These are phyloP conservation scores for Albifimbria verrucaria DNA, from an alignment of 2,329 filamentous ascomycete species.

Conservation along the genomic window DNA sequence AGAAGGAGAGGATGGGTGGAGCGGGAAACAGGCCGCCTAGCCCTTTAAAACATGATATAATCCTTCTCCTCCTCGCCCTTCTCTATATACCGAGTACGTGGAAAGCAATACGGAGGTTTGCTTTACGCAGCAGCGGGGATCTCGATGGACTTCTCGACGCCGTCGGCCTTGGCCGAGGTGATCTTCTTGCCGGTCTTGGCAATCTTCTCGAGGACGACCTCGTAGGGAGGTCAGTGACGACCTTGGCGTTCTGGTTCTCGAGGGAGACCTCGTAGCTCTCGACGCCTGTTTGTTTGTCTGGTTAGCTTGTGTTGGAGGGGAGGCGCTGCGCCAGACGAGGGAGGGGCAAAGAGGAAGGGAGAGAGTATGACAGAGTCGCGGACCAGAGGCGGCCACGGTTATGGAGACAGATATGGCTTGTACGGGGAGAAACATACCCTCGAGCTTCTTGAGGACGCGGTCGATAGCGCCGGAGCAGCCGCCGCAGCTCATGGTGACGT, in stretches of 20 bases:
- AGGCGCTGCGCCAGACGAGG: not conserved
- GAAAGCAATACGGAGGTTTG: too few species aligned
- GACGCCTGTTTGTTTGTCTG: conserved; percentile 58
- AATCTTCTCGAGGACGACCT: conserved; percentile 81
- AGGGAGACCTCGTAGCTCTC: conserved; percentile 85
- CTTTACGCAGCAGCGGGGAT: conserved; percentile 31
- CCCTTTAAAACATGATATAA: too few species aligned
- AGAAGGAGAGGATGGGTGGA: too few species aligned
- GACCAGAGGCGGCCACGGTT: too few species aligned
- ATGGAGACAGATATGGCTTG: not conserved
- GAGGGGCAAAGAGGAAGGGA: not conserved
- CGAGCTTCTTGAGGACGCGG: conserved; percentile 86
- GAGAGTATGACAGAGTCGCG: not conserved
- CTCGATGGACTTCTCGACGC: conserved; percentile 51
- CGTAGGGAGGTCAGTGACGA: conserved; percentile 72
- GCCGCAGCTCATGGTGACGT: conserved; percentile 89
- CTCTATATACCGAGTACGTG: too few species aligned
- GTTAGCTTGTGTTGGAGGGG: conserved; percentile 7
- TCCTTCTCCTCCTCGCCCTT: too few species aligned
- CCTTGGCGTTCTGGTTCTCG: conserved; percentile 76
- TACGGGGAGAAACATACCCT: conserved; percentile 55
- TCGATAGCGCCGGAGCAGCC: conserved; percentile 95
- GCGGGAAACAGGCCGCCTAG: too few species aligned
- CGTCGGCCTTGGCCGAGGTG: conserved; percentile 71
- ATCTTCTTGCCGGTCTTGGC: conserved; percentile 95